Base-by-base conservation (phyloP, 2,329 filamentous ascomycete genomes). In the Diaporthe sp. region DNA sequence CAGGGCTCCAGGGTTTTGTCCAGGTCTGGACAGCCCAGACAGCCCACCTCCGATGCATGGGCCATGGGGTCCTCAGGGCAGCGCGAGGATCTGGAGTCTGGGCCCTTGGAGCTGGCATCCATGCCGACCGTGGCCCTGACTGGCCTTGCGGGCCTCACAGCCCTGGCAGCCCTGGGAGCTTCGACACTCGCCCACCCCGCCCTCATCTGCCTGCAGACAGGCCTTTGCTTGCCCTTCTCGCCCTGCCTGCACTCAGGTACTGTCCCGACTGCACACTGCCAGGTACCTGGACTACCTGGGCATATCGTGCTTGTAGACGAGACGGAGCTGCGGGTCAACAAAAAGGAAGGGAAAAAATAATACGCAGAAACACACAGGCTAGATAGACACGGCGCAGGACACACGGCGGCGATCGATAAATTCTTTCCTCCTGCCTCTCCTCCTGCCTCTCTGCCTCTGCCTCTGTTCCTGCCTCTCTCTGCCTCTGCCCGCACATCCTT, bases 141-240 rank as follows among this genome's bases (percentile, higher is more conserved):
- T 34, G 46, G 46, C 44, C 28, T 19, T 51, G 44, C 62, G 22
- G 65, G 31, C 31, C 65, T 53, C 46, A 22, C 31, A 68, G 31
- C 65, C 65, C 65, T 53, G 31, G 65, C 7, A 51, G 61, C 61
- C 57, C 57, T 39, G 34, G 34, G 39, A 65, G 59, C 59, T 65
- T 53, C 49, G 49, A 69, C 65, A 69, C 65, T 49, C 65, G 65
- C 65, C 65, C 65, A 55, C 65, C 65, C 65, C 65, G 65, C 65
- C 65, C 65, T 69, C 65, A 69, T 69, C 65, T 55, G 65, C 65
- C 65, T 34, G 65, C 65, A 69, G 65, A 55, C 65, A 69, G 65
- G 65, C 65, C 65, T 55, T 28, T 69, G 65, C 65, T 69, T 69
- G 65, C 65, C 65, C 34, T 55, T 28, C 49, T 55, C 49, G 65